phyloP scores from a whole-genome alignment of 2,329 filamentous ascomycete genomes.

The Metarhizium sp. region DNA sequence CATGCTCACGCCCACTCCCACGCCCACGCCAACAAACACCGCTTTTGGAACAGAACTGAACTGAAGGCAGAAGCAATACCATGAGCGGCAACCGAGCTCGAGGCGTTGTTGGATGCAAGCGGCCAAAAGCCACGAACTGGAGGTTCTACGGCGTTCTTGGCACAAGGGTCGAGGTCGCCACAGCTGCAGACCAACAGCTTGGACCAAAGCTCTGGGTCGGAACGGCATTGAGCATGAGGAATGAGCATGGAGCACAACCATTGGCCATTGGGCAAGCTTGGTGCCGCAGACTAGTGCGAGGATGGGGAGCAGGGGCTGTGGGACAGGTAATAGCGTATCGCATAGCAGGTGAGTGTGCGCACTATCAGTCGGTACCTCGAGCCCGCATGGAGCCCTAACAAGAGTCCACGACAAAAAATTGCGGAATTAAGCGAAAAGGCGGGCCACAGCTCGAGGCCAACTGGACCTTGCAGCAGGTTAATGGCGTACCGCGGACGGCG shows the following conservation, averaged over 20 bases:
- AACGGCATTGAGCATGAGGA: background rate
- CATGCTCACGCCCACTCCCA: no score
- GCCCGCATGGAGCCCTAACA: constrained; percentile 14
- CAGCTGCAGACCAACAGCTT: background rate
- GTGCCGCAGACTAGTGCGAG: background rate
- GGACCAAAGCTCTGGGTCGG: background rate
- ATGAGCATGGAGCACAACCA: background rate
- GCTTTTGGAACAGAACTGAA: background rate
- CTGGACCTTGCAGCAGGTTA: background rate
- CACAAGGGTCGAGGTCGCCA: background rate
- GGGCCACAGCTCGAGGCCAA: constrained; percentile 1
- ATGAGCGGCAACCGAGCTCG: no score
- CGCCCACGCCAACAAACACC: no score
- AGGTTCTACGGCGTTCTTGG: no score
- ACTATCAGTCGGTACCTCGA: constrained; percentile 1
- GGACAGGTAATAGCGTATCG: constrained; percentile 5
- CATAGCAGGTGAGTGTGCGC: no score
- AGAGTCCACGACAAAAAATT: constrained; percentile 15
- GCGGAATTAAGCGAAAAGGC: constrained; percentile 13
- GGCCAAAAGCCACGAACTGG: no score
- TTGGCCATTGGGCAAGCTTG: background rate
- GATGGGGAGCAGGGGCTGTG: background rate
- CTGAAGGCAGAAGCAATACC: background rate
- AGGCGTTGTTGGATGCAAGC: no score
- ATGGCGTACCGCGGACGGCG: no score